Conservation (phyloP, 441 rosid species). For the Euphorbia schlechtendalii region DNA sequence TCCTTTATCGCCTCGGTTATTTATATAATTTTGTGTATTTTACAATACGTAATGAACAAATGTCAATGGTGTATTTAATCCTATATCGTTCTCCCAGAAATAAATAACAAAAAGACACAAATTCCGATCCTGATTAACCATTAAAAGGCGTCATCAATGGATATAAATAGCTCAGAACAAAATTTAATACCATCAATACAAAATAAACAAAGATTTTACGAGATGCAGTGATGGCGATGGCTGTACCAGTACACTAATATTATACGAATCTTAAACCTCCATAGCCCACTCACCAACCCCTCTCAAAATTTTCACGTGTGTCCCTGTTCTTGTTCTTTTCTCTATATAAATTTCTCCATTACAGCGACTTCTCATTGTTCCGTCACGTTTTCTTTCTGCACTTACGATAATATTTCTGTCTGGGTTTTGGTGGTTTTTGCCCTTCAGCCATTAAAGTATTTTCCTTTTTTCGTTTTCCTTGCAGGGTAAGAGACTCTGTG, state of each 20-base stretch:
- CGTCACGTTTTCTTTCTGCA: too few species aligned
- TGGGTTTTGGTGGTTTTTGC: not conserved
- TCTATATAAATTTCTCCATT: not conserved
- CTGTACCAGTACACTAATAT: not conserved
- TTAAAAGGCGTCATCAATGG: too few species aligned
- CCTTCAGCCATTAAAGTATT: not conserved
- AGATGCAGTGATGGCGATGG: not conserved
- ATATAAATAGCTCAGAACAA: too few species aligned
- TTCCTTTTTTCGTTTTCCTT: not conserved
- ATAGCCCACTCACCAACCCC: too few species aligned
- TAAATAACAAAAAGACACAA: not conserved
- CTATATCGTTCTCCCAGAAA: not conserved
- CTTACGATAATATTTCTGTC: not conserved
- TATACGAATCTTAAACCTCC: not conserved
- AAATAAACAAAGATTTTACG: not conserved
- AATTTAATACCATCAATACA: too few species aligned
- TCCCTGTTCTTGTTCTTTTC: not conserved
- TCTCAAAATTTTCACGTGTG: not conserved
- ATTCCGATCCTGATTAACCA: not conserved
- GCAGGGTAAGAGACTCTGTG: too few species aligned
- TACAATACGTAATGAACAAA: too few species aligned
- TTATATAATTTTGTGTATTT: too few species aligned
- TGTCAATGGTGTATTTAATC: too few species aligned
- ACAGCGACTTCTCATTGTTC: not conserved
- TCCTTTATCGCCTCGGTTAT: too few species aligned